Evolutionary conservation across 2,329 filamentous ascomycete species (phyloP).

Genomic region (Ceratocystis harringtonii): DNA sequence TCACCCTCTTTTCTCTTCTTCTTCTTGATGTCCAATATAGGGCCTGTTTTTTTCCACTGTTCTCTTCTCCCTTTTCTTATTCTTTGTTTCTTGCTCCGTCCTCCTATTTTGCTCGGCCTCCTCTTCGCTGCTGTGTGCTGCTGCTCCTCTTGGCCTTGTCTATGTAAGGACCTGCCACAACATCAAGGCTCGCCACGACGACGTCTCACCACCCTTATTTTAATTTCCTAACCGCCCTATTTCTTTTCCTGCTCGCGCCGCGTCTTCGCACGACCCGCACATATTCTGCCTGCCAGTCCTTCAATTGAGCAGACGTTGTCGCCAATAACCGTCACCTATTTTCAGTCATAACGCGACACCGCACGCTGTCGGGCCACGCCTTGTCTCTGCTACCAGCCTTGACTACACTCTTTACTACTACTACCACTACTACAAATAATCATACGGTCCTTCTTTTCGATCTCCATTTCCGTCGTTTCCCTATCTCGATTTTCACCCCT

Average conservation of each 20-base stretch:
- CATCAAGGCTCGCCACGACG: background rate
- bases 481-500: slow-evolving; percentile 18
- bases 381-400: background rate
- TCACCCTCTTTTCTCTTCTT: background rate
- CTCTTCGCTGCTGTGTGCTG: background rate
- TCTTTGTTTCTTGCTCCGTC: too few relatives aligned
- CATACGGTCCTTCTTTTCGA: background rate
- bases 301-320: background rate
- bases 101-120: background rate
- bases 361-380: background rate
- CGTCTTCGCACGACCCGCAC: background rate
- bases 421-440: background rate
- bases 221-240: background rate
- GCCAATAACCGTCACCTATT: background rate
- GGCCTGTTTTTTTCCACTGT: background rate
- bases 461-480: too few relatives aligned
- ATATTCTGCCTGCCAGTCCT: background rate
- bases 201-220: background rate
- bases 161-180: background rate
- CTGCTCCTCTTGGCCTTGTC: background rate
- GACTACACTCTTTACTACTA: background rate
- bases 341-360: background rate
- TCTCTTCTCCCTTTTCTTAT: background rate
- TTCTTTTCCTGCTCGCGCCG: background rate
- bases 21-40: background rate